These are phyloP conservation scores for Hibiscus syriacus DNA, from an alignment of 345 rosid species.

Conservation along the genomic window DNA sequence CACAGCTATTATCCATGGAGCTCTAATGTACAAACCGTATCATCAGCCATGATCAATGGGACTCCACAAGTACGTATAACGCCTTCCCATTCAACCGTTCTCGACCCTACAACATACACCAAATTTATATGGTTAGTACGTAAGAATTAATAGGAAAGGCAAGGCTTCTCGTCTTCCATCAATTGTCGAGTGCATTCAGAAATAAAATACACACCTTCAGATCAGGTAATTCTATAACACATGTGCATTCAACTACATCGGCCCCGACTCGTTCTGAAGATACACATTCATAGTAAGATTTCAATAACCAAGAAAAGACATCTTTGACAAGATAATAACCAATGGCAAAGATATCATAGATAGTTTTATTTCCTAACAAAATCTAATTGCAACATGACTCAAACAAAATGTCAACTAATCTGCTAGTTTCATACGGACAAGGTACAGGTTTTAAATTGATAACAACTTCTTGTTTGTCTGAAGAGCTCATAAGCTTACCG, in stretches of 20 bases:
- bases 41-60: slow-evolving; percentile 26
- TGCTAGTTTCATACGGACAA: neutral
- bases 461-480: neutral
- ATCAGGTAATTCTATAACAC: slow-evolving; percentile 83
- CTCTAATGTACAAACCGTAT: slow-evolving; percentile 16
- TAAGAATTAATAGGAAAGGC: no score
- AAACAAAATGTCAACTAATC: neutral
- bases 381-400: neutral
- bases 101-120: slow-evolving; percentile 44
- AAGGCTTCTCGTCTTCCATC: no score
- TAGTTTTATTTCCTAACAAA: neutral
- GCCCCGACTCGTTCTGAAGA: slow-evolving; percentile 79
- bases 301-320: neutral
- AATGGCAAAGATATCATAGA: neutral
- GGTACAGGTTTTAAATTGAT: neutral
- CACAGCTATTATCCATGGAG: slow-evolving; percentile 4
- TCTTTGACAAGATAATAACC: neutral
- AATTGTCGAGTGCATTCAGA: no score
- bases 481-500: slow-evolving; percentile 31
- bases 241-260: slow-evolving; percentile 82
- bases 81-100: slow-evolving; percentile 52
- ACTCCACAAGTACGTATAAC: slow-evolving; percentile 54
- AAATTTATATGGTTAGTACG: no score
- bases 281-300: neutral
- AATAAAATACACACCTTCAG: slow-evolving; percentile 38